Percentiles rank a stretch among this genome's conserved stretches.
These are phyloP conservation scores for Ceriops zippeliana DNA, from an alignment of 345 rosid genomes.

Conservation along the genomic window DNA sequence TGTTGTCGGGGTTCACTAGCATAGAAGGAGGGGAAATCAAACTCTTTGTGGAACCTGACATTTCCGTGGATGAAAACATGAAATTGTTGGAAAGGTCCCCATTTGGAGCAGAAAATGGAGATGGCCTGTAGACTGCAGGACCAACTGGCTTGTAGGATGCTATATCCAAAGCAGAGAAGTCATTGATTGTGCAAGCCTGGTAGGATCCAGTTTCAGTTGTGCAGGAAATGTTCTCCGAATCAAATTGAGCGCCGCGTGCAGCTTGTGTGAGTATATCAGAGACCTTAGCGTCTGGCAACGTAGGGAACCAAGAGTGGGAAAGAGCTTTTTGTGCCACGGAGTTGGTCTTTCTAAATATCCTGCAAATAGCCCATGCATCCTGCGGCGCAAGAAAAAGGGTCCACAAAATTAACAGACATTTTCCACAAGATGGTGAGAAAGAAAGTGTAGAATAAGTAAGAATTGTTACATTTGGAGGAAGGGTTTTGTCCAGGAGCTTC, in stretches of 20 bases:
- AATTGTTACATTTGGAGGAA: constrained; percentile 57
- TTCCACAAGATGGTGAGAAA: background rate
- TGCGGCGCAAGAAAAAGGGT: constrained; percentile 18
- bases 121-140: constrained; percentile 26
- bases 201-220: constrained; percentile 43
- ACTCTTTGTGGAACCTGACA: constrained; percentile 25
- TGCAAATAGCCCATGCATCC: constrained; percentile 97
- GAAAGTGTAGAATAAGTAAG: background rate
- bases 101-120: constrained; percentile 22
- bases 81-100: constrained; percentile 32
- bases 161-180: constrained; percentile 31
- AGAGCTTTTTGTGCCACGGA: constrained; percentile 67
- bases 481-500: constrained; percentile 52
- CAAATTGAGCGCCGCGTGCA: constrained; percentile 30
- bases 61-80: constrained; percentile 35
- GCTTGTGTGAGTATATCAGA: constrained; percentile 29
- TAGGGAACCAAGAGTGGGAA: constrained; percentile 50
- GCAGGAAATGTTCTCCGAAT: constrained; percentile 48
- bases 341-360: constrained; percentile 86
- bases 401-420: background rate
- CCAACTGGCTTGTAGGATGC: constrained; percentile 26
- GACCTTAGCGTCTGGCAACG: constrained; percentile 30
- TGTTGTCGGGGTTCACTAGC: constrained; percentile 26
- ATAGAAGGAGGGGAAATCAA: constrained; percentile 27
- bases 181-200: constrained; percentile 27